Evolutionary conservation across 305 asterid species (phyloP).

Genomic region (Solanum hybrid): DNA sequence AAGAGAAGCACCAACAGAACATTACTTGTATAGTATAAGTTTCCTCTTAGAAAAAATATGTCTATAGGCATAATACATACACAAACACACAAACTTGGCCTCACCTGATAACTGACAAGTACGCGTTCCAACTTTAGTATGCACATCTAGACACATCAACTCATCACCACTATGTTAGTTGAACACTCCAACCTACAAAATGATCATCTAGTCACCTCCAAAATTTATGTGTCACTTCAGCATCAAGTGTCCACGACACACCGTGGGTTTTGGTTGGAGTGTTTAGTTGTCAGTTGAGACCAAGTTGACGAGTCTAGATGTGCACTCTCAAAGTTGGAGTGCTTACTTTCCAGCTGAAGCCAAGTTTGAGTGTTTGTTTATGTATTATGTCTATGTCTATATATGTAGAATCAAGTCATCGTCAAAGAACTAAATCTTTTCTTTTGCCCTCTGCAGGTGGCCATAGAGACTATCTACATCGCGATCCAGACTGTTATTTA

Average conservation of each 20-base stretch:
- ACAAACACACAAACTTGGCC: background rate
- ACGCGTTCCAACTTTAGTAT: background rate
- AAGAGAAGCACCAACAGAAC: background rate
- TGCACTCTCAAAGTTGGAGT: background rate
- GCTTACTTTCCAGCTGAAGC: background rate
- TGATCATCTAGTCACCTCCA: background rate
- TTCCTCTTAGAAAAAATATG: background rate
- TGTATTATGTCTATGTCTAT: background rate
- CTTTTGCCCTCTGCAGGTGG: conserved; percentile 42
- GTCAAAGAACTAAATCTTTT: background rate
- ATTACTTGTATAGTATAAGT: background rate
- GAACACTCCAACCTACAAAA: background rate
- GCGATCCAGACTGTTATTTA: conserved; percentile 60
- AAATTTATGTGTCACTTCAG: background rate
- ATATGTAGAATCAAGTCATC: background rate
- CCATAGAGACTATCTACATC: conserved; percentile 60
- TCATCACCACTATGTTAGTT: background rate
- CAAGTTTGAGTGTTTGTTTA: background rate
- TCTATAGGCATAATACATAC: background rate
- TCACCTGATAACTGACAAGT: background rate
- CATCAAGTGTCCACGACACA: background rate
- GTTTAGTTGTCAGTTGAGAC: background rate
- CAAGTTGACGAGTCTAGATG: background rate
- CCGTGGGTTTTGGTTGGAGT: background rate
- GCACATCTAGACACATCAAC: background rate